Evolutionary conservation across 202 grass and related monocot genomes (phyloP), one percentile per base, ranked within the genome.

Genomic region (Carex arenaria): DNA sequence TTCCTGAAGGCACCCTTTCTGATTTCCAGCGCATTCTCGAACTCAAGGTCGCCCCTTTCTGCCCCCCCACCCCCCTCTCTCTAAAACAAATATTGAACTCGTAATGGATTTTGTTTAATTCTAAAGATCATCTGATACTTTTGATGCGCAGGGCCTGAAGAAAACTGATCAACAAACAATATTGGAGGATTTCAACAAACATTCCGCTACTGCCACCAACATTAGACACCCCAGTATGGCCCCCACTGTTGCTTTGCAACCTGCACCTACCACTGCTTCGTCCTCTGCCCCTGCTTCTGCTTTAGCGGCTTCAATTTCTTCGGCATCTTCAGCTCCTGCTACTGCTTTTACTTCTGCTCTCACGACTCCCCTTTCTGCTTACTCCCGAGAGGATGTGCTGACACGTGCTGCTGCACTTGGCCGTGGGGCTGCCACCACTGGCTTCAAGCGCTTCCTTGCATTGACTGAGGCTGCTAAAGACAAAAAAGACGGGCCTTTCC

Each of bases 11-110:
- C 47, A 96, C 96, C 0, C 96, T 91, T 84, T 80, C 90, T 26
- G 96, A 99, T 67, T 99, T 99, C 78, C 96, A 99, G 84, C 86
- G 96, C 67, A 94, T 99, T 82, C 96, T 99, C 76, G 96, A 99
- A 64, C 93, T 94, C 78, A 99, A 99, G 96, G 96, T 99, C 85
- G 30, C 60, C 20, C 10, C 80, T 67, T 51, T 22, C 54, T 7
- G 49, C 9, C 17, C 32, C 10, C 80, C 76, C 61, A 32, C 54
- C 13, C 67, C 55, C 9, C 17, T 86, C 36, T 38, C 43, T 85
- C 3, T 30, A 40, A 61, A 26, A 14, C 60, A 80, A 80, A 18
- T 36, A 54, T 31, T 74, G 17, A 55, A 32, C 26, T 32, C 54
- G 80, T 31, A 34, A 55, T 56, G 17, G 51, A 28, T 65, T 80